These are phyloP conservation scores for Lupinus albus DNA, from an alignment of 306 rosid genomes.

Conservation along the genomic window DNA sequence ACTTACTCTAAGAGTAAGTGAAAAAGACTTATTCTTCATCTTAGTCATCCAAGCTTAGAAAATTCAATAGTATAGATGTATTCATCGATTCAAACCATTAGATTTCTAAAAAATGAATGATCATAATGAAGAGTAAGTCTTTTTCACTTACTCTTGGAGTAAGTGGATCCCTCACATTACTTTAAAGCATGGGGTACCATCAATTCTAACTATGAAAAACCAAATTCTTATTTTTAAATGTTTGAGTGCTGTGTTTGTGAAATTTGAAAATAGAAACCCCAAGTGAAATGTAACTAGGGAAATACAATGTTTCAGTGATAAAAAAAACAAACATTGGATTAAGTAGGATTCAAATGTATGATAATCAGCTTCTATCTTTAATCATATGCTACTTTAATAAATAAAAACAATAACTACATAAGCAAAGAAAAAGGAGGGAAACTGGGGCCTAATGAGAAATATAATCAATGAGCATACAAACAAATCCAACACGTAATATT, in stretches of 20 bases:
- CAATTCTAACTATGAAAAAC: neutral
- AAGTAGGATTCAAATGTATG: neutral
- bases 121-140: too few relatives aligned
- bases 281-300: neutral
- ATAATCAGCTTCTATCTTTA: conserved; percentile 4
- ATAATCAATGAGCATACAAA: too few relatives aligned
- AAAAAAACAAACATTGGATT: neutral
- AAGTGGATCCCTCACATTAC: too few relatives aligned
- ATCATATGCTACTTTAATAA: neutral
- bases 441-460: too few relatives aligned
- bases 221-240: conserved; percentile 30
- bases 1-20: too few relatives aligned
- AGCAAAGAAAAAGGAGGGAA: conserved; percentile 25
- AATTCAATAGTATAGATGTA: too few relatives aligned
- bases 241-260: neutral
- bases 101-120: too few relatives aligned
- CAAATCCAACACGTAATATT: too few relatives aligned
- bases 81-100: too few relatives aligned
- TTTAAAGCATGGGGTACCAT: conserved; percentile 29
- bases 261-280: neutral
- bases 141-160: too few relatives aligned
- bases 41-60: too few relatives aligned
- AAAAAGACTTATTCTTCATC: too few relatives aligned
- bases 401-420: neutral
- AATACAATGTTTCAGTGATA: conserved; percentile 1